phyloP scores from a whole-genome alignment of 768 basidiomycete genomes.

The Panus rudis region DNA sequence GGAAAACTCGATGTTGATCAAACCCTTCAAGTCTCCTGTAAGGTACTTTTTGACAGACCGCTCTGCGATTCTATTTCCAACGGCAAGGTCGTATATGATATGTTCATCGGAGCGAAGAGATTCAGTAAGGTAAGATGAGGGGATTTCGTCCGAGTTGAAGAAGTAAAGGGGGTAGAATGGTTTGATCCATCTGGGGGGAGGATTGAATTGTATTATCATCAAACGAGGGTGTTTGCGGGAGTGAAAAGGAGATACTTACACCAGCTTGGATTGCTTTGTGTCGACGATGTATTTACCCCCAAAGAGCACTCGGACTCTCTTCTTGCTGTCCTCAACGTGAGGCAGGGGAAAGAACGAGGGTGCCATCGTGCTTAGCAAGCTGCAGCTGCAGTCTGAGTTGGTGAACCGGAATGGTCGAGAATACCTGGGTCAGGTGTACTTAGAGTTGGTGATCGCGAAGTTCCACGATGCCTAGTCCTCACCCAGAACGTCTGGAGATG shows the following conservation, averaged over 20 bases:
- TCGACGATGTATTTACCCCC: slow-evolving; percentile 47
- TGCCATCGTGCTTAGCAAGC: not conserved
- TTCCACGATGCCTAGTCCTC: too few species aligned
- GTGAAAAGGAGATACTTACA: slow-evolving; percentile 34
- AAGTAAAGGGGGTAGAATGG: slow-evolving; percentile 48
- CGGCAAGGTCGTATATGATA: slow-evolving; percentile 39
- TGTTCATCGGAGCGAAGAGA: slow-evolving; percentile 25
- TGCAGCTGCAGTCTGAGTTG: too few species aligned
- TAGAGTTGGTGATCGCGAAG: too few species aligned
- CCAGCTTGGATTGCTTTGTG: slow-evolving; percentile 48
- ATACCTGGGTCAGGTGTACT: too few species aligned
- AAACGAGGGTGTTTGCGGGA: too few species aligned
- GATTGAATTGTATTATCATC: not conserved
- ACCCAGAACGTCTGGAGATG: too few species aligned
- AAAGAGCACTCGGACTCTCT: slow-evolving; percentile 49
- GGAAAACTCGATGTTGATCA: slow-evolving; percentile 42
- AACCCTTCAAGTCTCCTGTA: slow-evolving; percentile 34
- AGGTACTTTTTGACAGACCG: slow-evolving; percentile 32
- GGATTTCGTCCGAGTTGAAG: slow-evolving; percentile 41
- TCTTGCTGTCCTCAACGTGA: slow-evolving; percentile 40
- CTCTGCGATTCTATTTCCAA: slow-evolving; percentile 32
- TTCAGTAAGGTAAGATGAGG: slow-evolving; percentile 31
- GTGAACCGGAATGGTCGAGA: too few species aligned
- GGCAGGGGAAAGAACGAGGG: slow-evolving; percentile 29
- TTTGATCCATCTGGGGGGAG: slow-evolving; percentile 43